Conservation (phyloP, 2,329 filamentous ascomycete species). For the Sporothrix euskadiensis region DNA sequence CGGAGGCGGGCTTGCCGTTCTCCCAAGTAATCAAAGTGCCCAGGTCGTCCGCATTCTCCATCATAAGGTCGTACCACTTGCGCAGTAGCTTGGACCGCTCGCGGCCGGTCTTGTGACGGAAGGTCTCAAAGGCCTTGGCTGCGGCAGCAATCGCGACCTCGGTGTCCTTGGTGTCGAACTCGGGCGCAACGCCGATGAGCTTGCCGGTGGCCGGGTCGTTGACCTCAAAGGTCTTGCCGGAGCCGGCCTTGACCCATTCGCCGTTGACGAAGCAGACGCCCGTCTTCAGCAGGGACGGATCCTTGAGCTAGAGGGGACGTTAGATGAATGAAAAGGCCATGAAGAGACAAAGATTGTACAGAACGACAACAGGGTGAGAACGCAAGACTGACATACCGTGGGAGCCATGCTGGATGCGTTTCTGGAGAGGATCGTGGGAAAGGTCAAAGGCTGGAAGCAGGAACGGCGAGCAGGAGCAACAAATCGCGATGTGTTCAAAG, state of each 20-base stretch:
- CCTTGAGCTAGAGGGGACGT: conserved; percentile 61
- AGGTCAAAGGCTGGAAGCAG: conserved; percentile 37
- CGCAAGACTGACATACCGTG: conserved; percentile 40
- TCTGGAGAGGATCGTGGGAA: conserved; percentile 36
- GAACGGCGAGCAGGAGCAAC: conserved; percentile 32
- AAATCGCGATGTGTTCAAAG: conserved; percentile 13
- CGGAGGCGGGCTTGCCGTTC: conserved; percentile 80
- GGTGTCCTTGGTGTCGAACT: conserved; percentile 77
- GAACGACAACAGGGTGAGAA: background rate
- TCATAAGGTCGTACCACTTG: conserved; percentile 78
- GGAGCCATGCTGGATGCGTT: conserved; percentile 51
- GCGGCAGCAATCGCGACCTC: conserved; percentile 83
- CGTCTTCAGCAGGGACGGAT: conserved; percentile 79
- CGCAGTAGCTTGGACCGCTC: conserved; percentile 72
- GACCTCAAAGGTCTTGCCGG: conserved; percentile 89
- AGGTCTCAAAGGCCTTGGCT: conserved; percentile 69
- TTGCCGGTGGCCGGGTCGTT: conserved; percentile 80
- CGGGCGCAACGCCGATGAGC: conserved; percentile 78
- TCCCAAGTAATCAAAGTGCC: conserved; percentile 85
- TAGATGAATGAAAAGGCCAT: background rate
- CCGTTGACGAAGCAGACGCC: conserved; percentile 85
- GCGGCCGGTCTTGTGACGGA: conserved; percentile 70
- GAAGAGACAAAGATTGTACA: background rate
- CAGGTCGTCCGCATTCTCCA: conserved; percentile 76
- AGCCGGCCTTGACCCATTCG: conserved; percentile 82